phyloP scores from a whole-genome alignment of 1,139 yeast genomes.

The Nakaseomyces bracarensis region DNA sequence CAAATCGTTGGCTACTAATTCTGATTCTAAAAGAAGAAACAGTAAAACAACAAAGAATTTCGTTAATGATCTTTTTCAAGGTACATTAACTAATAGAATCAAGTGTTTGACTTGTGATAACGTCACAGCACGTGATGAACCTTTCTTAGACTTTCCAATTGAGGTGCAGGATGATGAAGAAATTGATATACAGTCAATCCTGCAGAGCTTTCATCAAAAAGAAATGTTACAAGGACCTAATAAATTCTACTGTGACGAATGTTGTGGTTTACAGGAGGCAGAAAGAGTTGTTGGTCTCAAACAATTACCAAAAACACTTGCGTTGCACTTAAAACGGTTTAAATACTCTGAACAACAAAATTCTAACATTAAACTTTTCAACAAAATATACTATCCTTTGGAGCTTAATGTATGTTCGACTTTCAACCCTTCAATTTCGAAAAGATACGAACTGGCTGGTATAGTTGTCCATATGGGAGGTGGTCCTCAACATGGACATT shows the following conservation, averaged over 20 bases:
- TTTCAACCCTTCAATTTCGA: constrained; percentile 40
- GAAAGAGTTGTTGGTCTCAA: constrained; percentile 80
- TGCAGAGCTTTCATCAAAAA: constrained; percentile 72
- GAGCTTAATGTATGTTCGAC: constrained; percentile 69
- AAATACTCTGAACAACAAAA: constrained; percentile 80
- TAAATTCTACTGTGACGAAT: constrained; percentile 86
- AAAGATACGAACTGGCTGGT: constrained; percentile 71
- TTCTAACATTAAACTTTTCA: constrained; percentile 76
- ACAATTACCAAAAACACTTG: constrained; percentile 66
- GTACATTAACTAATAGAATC: constrained; percentile 77
- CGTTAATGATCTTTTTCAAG: constrained; percentile 74
- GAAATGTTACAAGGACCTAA: constrained; percentile 82
- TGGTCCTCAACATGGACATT: constrained; percentile 97
- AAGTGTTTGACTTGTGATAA: constrained; percentile 86
- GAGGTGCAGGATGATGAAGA: constrained; percentile 66
- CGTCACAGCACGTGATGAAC: constrained; percentile 74
- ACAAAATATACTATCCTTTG: constrained; percentile 74
- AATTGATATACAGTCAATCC: constrained; percentile 62
- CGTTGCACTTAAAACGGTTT: constrained; percentile 82
- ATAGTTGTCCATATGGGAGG: constrained; percentile 94
- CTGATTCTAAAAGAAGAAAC: background rate
- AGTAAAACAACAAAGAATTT: constrained; percentile 33
- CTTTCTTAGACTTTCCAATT: constrained; percentile 75
- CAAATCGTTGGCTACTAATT: background rate
- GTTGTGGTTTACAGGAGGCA: constrained; percentile 91